A percentile compares a stretch with the other conserved stretches of the same genome.
phyloP scores from a whole-genome alignment of 192 early-diverging fungal species.

The Coemansia sp. region DNA sequence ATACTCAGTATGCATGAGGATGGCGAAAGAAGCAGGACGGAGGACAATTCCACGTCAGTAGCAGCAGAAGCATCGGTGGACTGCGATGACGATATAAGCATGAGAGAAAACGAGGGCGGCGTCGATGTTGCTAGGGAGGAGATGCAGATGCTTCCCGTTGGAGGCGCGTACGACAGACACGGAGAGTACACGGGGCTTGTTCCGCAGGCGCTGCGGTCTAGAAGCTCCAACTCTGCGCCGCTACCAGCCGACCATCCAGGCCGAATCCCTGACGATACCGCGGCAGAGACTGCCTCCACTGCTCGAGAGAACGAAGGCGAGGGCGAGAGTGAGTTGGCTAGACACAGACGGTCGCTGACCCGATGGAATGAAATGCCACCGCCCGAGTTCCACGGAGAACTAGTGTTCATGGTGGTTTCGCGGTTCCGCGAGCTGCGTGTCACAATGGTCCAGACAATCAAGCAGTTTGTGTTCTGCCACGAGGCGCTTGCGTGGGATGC shows the following conservation, averaged over 20 bases:
- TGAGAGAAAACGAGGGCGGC: slow-evolving; percentile 1
- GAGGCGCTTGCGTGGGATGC: slow-evolving; percentile 68
- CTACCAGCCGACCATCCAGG: neutral
- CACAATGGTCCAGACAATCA: slow-evolving; percentile 78
- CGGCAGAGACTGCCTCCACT: neutral
- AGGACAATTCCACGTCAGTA: neutral
- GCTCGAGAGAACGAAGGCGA: neutral
- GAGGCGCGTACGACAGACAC: slow-evolving; percentile 8
- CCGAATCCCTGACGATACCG: neutral
- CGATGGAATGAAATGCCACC: slow-evolving; percentile 33
- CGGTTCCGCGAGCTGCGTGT: slow-evolving; percentile 76
- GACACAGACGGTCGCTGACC: slow-evolving; percentile 28
- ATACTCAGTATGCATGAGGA: slow-evolving; percentile 19
- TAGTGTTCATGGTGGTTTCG: slow-evolving; percentile 63
- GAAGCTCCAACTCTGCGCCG: slow-evolving; percentile 17
- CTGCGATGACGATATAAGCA: slow-evolving; percentile 24
- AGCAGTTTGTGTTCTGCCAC: slow-evolving; percentile 84
- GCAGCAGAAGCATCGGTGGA: neutral
- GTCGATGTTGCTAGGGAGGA: neutral
- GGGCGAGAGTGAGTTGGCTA: neutral
- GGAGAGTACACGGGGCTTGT: slow-evolving; percentile 27
- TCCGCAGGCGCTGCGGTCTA: slow-evolving; percentile 41
- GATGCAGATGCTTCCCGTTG: slow-evolving; percentile 4
- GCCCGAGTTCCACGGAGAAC: slow-evolving; percentile 52
- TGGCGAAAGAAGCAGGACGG: slow-evolving; percentile 5